Evolutionary conservation across 1,284 basidiomycete genomes (phyloP).

Genomic region (Megacollybia platyphylla): DNA sequence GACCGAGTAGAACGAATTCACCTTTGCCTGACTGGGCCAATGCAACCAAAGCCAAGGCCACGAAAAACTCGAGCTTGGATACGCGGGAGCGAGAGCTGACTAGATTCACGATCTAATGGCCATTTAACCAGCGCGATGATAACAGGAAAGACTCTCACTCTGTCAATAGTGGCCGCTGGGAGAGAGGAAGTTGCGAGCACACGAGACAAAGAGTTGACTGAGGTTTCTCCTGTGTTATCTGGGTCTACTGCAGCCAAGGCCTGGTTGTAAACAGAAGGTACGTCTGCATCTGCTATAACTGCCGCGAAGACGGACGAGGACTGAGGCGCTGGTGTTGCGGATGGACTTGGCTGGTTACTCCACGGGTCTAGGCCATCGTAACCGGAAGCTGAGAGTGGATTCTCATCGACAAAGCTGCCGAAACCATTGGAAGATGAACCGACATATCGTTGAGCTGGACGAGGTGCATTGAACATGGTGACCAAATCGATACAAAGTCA

Average conservation of each 20-base stretch:
- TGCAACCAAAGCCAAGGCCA: slow-evolving; percentile 76
- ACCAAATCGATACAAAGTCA: slow-evolving; percentile 8
- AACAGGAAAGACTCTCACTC: slow-evolving; percentile 25
- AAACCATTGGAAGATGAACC: slow-evolving; percentile 41
- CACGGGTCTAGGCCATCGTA: slow-evolving; percentile 82
- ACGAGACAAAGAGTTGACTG: slow-evolving; percentile 70
- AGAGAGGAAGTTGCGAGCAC: slow-evolving; percentile 66
- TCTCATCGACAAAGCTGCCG: slow-evolving; percentile 64
- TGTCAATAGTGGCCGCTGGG: slow-evolving; percentile 72
- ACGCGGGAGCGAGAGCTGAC: slow-evolving; percentile 68
- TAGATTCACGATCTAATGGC: slow-evolving; percentile 64
- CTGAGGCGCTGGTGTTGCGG: slow-evolving; percentile 42
- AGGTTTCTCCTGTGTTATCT: slow-evolving; percentile 55
- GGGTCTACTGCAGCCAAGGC: slow-evolving; percentile 66
- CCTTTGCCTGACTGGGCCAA: slow-evolving; percentile 76
- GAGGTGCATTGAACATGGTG: slow-evolving; percentile 69
- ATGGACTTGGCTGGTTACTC: slow-evolving; percentile 71
- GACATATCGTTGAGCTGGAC: slow-evolving; percentile 54
- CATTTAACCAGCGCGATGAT: not conserved
- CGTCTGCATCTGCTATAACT: slow-evolving; percentile 69
- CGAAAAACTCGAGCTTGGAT: slow-evolving; percentile 79
- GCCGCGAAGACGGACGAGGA: slow-evolving; percentile 45
- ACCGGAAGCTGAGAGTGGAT: slow-evolving; percentile 62
- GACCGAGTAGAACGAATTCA: slow-evolving; percentile 14
- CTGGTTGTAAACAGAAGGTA: slow-evolving; percentile 67